Evolutionary conservation across 441 rosid genomes (phyloP).

Genomic region (Theobroma grandiflorum): DNA sequence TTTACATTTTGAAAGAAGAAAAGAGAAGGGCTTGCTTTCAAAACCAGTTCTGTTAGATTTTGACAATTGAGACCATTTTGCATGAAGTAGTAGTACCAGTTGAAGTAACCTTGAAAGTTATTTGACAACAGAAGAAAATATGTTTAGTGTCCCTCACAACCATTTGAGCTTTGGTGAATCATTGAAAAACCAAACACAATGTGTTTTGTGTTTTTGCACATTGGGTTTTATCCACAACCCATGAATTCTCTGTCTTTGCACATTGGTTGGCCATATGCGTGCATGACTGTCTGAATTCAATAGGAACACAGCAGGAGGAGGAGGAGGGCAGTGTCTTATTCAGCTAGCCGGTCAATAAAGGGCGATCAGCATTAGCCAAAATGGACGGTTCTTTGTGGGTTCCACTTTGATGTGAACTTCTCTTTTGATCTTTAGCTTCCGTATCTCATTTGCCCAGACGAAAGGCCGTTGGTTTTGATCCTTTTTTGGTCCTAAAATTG

Average conservation of each 20-base stretch:
- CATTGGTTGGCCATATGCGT: background rate
- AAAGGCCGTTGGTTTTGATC: background rate
- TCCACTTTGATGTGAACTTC: conserved; percentile 26
- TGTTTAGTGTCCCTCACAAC: no score
- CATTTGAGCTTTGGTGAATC: background rate
- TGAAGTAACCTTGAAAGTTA: no score
- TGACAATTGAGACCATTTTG: no score
- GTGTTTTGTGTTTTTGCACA: background rate
- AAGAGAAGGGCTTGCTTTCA: no score
- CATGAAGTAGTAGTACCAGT: no score
- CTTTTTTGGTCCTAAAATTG: background rate
- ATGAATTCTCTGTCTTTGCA: no score
- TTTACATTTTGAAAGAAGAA: no score
- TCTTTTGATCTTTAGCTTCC: background rate
- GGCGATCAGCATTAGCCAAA: background rate
- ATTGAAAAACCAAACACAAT: background rate
- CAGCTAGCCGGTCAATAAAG: background rate
- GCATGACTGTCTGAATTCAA: background rate
- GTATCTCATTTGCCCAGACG: background rate
- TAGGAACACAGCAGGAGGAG: background rate
- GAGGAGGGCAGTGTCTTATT: background rate
- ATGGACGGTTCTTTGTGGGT: conserved; percentile 37
- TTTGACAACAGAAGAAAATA: no score
- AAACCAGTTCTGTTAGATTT: no score
- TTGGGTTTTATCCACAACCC: no score